These are phyloP conservation scores for Xerocomus spinulosus DNA, from an alignment of 768 basidiomycete species.

Conservation along the genomic window DNA sequence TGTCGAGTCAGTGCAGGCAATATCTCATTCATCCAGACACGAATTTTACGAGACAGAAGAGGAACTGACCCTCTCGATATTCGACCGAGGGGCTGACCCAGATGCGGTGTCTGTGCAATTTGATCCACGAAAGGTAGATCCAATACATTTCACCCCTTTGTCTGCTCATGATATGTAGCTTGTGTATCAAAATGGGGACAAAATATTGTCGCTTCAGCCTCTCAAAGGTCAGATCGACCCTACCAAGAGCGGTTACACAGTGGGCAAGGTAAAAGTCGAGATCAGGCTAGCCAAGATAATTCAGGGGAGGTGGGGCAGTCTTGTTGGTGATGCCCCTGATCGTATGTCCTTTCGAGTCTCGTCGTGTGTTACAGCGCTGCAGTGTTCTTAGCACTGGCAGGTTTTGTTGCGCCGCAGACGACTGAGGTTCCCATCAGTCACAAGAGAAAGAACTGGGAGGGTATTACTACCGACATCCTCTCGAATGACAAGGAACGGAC, in stretches of 20 bases:
- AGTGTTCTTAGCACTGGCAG: slow-evolving; percentile 12
- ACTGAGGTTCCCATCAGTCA: slow-evolving; percentile 32
- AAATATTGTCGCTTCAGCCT: slow-evolving; percentile 68
- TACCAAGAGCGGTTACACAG: slow-evolving; percentile 53
- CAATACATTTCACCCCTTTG: not conserved
- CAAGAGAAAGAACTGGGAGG: slow-evolving; percentile 85
- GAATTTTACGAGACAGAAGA: slow-evolving; percentile 90
- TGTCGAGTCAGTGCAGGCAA: not conserved
- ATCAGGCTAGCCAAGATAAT: slow-evolving; percentile 67
- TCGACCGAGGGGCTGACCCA: slow-evolving; percentile 73
- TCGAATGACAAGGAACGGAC: slow-evolving; percentile 64
- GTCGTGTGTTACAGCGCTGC: not conserved
- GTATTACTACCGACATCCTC: slow-evolving; percentile 65
- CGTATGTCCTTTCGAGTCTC: slow-evolving; percentile 41
- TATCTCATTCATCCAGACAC: slow-evolving; percentile 44
- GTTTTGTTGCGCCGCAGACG: slow-evolving; percentile 32
- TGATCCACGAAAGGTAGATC: slow-evolving; percentile 55
- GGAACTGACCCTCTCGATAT: slow-evolving; percentile 64
- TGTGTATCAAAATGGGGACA: slow-evolving; percentile 62
- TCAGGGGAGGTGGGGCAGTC: slow-evolving; percentile 65
- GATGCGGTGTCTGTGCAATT: slow-evolving; percentile 57
- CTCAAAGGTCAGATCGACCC: slow-evolving; percentile 78
- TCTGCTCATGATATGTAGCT: no score
- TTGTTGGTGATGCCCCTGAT: slow-evolving; percentile 74
- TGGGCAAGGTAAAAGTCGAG: slow-evolving; percentile 88